Conservation (phyloP, 257 asterid genomes). For the Ilex aquifolium region DNA sequence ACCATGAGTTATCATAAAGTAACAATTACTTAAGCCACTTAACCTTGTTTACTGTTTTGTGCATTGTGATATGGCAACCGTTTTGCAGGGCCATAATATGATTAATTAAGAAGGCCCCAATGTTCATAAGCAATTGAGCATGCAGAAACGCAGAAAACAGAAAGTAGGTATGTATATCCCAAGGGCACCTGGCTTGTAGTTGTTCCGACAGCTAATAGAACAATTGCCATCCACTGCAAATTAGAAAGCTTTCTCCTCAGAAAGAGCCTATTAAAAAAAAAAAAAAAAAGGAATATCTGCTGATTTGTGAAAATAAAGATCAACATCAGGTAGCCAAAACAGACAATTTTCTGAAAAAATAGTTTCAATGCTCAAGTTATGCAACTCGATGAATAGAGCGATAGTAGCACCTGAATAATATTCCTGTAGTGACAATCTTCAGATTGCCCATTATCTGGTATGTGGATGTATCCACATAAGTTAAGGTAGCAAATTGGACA, state of each 20-base stretch:
- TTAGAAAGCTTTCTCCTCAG: constrained; percentile 94
- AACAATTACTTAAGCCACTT: no score
- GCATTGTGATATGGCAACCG: no score
- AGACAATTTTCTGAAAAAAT: neutral
- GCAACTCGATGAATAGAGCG: constrained; percentile 6
- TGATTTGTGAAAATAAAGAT: constrained; percentile 22
- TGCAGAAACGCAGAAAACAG: neutral
- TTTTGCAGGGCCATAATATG: no score
- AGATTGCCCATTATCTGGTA: constrained; percentile 96
- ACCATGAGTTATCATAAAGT: no score
- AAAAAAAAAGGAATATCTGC: constrained; percentile 22
- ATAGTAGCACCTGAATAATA: constrained; percentile 68
- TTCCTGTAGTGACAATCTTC: constrained; percentile 91
- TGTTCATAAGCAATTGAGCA: no score
- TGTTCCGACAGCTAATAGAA: constrained; percentile 86
- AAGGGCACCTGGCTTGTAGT: constrained; percentile 85
- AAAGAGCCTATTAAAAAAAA: constrained; percentile 93
- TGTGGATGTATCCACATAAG: constrained; percentile 90
- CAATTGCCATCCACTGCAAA: constrained; percentile 96
- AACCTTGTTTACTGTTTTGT: no score
- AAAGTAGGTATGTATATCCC: constrained; percentile 11
- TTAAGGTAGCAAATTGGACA: constrained; percentile 97
- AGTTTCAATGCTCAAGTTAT: no score
- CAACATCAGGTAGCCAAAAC: neutral
- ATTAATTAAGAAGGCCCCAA: no score